These are phyloP conservation scores for Wallacemonas sp. DNA, from an alignment of 208 protist genomes.

Conservation along the genomic window DNA sequence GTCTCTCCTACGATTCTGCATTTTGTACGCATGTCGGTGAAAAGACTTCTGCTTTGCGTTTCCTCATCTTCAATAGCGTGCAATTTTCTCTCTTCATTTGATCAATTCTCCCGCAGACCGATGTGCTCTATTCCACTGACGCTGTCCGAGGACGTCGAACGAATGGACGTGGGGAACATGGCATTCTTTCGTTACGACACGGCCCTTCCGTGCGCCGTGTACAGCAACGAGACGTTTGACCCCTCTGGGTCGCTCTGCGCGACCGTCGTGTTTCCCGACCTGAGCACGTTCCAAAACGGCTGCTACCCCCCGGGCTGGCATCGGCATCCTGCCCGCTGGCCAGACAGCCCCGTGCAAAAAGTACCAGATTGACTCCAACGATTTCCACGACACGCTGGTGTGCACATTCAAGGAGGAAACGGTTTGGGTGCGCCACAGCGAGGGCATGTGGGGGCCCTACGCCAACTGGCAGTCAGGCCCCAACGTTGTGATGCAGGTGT, in stretches of 20 bases:
- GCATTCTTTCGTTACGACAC: neutral
- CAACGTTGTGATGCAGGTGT: neutral
- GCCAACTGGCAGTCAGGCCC: neutral
- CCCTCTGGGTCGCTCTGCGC: neutral
- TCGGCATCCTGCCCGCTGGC: neutral
- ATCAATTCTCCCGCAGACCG: too few relatives aligned
- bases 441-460: neutral
- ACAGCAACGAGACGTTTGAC: neutral
- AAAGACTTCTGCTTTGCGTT: too few relatives aligned
- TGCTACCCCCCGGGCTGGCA: neutral
- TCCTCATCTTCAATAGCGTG: too few relatives aligned
- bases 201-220: neutral
- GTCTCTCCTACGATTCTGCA: too few relatives aligned
- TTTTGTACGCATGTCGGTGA: too few relatives aligned
- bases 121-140: neutral
- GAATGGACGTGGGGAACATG: neutral
- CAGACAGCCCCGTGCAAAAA: neutral
- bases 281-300: neutral
- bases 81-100: too few relatives aligned
- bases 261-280: neutral
- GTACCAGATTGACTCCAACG: neutral
- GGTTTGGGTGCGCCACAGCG: neutral
- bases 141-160: neutral
- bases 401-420: neutral
- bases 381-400: neutral